Conservation (phyloP, 2,329 filamentous ascomycete genomes). For the Stagonosporopsis rhizophila region DNA sequence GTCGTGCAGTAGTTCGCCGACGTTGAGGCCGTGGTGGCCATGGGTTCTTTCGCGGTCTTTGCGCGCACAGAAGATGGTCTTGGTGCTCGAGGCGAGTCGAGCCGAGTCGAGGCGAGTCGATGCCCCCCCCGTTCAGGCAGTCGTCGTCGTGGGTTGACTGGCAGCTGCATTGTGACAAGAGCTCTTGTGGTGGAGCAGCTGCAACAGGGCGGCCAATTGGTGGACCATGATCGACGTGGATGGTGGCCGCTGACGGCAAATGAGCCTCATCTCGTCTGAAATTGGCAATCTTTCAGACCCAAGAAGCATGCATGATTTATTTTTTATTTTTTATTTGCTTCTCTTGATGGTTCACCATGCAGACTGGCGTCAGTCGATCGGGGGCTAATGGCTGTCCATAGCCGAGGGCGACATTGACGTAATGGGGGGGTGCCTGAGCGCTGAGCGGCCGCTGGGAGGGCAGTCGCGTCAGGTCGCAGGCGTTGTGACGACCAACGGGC, state of each 20-base stretch:
- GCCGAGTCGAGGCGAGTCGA: slow-evolving; percentile 10
- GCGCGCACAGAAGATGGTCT: slow-evolving; percentile 2
- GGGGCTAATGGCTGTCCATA: not conserved
- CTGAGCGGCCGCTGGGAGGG: no score
- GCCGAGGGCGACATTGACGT: not conserved
- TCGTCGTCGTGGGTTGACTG: no score
- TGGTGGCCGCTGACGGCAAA: slow-evolving; percentile 4
- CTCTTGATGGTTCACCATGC: no score
- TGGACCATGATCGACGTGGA: slow-evolving; percentile 13
- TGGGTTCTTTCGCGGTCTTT: not conserved
- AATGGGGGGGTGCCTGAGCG: not conserved
- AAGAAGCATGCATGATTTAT: not conserved
- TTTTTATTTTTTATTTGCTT: not conserved
- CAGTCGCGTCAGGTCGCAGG: slow-evolving; percentile 7
- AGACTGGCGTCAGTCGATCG: not conserved
- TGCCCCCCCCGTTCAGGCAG: not conserved
- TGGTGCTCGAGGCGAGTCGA: slow-evolving; percentile 10
- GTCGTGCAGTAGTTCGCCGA: slow-evolving; percentile 10
- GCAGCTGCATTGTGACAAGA: slow-evolving; percentile 10
- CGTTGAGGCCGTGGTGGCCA: not conserved
- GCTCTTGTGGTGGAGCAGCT: slow-evolving; percentile 2
- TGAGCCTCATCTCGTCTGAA: slow-evolving; percentile 18
- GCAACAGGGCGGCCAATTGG: slow-evolving; percentile 8
- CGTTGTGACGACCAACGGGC: slow-evolving; percentile 11
- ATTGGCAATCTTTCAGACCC: slow-evolving; percentile 14